Base-by-base conservation (phyloP, 2,329 filamentous ascomycete genomes). In the Paracamarosporium sp. region DNA sequence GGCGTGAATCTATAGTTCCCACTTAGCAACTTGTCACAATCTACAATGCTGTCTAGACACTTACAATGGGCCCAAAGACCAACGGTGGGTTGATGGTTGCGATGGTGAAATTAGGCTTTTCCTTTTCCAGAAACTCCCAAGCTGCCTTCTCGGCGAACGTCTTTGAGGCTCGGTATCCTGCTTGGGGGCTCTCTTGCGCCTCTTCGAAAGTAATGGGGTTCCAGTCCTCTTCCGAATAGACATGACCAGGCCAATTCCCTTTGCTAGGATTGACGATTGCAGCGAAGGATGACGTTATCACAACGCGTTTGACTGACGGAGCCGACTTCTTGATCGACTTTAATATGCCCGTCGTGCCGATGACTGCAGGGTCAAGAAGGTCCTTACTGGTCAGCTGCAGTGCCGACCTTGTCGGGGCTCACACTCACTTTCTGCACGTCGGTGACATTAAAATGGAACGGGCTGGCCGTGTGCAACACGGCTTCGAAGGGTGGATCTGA, bases 371-470 rank as follows among this genome's bases (percentile, higher is more conserved):
- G 62, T 88, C 86, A 33, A 87, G 75, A 28, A 87, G 78, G 59
- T 83, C 76, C 75, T 75, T n/a, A 12, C 12, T 13, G 8, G 65
- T 67, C 28, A 64, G 53, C 27, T 13, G 36, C 7, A 24, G 24
- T 0, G n/a, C 7, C 20, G 2, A n/a, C 7, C 5, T 0, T 33
- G 30, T 28, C 7, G 17, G 2, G 24, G 4, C 4, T 7, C n/a
- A 8, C 22, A 59, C 80, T 68, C n/a, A 72, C 72, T 53, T 89
- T 87, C 61, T 94, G 82, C 17, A 90, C 88, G 63, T 88, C 84
- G 33, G 91, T 87, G 54, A 95, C 86, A 31, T 89, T 89, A 71
- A 88, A 85, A 66, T 90, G 88, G 79, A 91, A 93, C 0, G 91
- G 90, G 31, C 71, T 75, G 1, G 76, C 76, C 15, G 76, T 78